Evolutionary conservation across 805 yeast species (phyloP).

Genomic region (Candida mattraensis): DNA sequence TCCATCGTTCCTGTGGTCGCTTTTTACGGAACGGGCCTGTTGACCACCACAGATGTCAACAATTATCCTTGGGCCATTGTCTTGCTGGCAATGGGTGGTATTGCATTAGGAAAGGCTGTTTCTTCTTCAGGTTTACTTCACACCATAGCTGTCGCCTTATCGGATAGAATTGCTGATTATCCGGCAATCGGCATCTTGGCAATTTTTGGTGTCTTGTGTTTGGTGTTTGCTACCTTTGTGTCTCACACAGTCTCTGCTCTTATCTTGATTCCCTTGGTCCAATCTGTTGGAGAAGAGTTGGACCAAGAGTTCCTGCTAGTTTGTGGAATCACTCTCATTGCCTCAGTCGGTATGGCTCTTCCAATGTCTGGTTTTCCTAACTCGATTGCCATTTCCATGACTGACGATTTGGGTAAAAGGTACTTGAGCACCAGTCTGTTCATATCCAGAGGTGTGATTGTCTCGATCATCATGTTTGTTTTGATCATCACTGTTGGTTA

Average conservation of each 20-base stretch:
- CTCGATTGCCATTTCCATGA: conserved; percentile 56
- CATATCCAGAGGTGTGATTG: conserved; percentile 53
- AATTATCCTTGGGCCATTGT: conserved; percentile 57
- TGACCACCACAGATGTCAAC: conserved; percentile 48
- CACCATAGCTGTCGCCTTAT: conserved; percentile 47
- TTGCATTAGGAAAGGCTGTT: conserved; percentile 52
- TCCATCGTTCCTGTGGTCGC: conserved; percentile 48
- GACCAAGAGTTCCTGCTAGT: conserved; percentile 48
- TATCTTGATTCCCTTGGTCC: conserved; percentile 50
- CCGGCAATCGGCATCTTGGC: conserved; percentile 45
- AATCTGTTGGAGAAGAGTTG: conserved; percentile 47
- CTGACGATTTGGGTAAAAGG: conserved; percentile 53
- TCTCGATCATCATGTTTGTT: conserved; percentile 44
- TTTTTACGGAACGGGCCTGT: conserved; percentile 50
- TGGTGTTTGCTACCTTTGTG: conserved; percentile 54
- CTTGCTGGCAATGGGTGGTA: conserved; percentile 55
- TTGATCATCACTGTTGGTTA: conserved; percentile 49
- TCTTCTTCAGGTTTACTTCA: conserved; percentile 47
- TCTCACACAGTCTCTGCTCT: conserved; percentile 57
- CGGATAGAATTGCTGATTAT: conserved; percentile 40
- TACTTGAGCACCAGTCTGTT: conserved; percentile 48
- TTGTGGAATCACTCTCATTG: conserved; percentile 49
- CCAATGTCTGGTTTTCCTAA: conserved; percentile 59
- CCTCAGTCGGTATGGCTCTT: conserved; percentile 57
- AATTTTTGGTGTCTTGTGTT: conserved; percentile 49